These are phyloP conservation scores for Lachnellula suecica DNA, from an alignment of 2,329 filamentous ascomycete species.

Conservation along the genomic window DNA sequence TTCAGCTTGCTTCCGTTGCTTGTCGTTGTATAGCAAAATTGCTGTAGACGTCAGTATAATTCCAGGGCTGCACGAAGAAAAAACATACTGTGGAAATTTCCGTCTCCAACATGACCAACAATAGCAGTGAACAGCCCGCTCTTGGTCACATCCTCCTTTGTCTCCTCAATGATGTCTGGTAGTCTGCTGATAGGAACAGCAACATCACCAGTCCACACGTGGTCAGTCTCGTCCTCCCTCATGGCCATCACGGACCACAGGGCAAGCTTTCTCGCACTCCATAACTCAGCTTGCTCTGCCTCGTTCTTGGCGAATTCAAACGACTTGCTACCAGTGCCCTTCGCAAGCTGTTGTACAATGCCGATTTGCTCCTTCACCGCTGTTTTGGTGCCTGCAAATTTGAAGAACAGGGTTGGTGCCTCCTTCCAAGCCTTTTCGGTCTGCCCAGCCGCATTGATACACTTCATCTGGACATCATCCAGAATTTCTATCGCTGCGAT, in stretches of 20 bases:
- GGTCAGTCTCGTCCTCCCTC: slow-evolving; percentile 58
- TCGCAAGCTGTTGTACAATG: slow-evolving; percentile 64
- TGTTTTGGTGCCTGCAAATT: slow-evolving; percentile 69
- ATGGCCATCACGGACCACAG: slow-evolving; percentile 77
- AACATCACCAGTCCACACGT: slow-evolving; percentile 84
- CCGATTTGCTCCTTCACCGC: slow-evolving; percentile 78
- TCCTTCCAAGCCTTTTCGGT: slow-evolving; percentile 70
- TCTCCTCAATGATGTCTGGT: slow-evolving; percentile 75
- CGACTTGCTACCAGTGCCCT: slow-evolving; percentile 58
- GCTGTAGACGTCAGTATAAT: slow-evolving; percentile 22
- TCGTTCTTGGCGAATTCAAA: slow-evolving; percentile 76
- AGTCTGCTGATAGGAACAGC: slow-evolving; percentile 77
- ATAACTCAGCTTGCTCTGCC: slow-evolving; percentile 74
- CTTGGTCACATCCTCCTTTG: slow-evolving; percentile 59
- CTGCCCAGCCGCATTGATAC: slow-evolving; percentile 64
- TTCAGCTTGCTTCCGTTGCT: slow-evolving; percentile 65
- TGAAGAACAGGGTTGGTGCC: slow-evolving; percentile 79
- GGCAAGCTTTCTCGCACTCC: slow-evolving; percentile 81
- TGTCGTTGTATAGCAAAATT: slow-evolving; percentile 65
- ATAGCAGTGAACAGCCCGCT: slow-evolving; percentile 61
- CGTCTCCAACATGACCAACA: slow-evolving; percentile 72
- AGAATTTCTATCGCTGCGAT: slow-evolving; percentile 92
- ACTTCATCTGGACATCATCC: slow-evolving; percentile 85
- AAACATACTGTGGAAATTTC: slow-evolving; percentile 67
- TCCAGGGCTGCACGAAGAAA: neutral